phyloP scores from a whole-genome alignment of 2,329 filamentous ascomycete genomes.

The Epichloe hybrida region DNA sequence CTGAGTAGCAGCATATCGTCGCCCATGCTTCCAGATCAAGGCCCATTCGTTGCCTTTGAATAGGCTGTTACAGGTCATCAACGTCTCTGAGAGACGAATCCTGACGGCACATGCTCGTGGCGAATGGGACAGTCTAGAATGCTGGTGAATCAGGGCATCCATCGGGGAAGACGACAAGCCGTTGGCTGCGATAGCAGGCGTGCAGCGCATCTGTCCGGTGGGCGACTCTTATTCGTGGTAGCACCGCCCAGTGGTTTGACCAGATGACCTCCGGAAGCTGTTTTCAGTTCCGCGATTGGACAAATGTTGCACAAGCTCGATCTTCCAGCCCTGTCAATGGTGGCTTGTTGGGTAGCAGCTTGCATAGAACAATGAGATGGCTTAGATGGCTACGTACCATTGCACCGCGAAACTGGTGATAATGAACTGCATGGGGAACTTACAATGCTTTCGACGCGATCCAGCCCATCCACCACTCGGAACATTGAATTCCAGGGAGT shows the following conservation, averaged over 20 bases:
- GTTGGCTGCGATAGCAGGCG: too few species aligned
- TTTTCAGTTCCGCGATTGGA: conserved; percentile 4
- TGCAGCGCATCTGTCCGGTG: neutral
- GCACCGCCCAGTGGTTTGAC: neutral
- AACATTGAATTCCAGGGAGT: conserved; percentile 3
- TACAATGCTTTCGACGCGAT: neutral
- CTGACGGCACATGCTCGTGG: neutral
- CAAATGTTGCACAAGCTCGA: neutral
- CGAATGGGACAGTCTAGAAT: neutral
- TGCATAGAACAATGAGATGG: neutral
- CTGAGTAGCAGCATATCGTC: too few species aligned
- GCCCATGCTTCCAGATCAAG: too few species aligned
- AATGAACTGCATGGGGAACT: too few species aligned
- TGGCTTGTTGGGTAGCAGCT: neutral
- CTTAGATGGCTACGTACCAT: neutral
- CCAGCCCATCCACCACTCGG: neutral
- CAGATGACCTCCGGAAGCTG: conserved; percentile 5
- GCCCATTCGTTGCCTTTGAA: neutral
- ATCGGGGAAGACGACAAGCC: too few species aligned
- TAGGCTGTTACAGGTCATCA: neutral
- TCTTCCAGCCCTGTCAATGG: too few species aligned
- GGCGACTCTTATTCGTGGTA: conserved; percentile 2
- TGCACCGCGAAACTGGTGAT: too few species aligned
- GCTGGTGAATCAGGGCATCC: neutral
- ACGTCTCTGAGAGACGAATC: neutral